Evolutionary conservation across 2,329 filamentous ascomycete species (phyloP).

Genomic region (Rhinocladiella similis): DNA sequence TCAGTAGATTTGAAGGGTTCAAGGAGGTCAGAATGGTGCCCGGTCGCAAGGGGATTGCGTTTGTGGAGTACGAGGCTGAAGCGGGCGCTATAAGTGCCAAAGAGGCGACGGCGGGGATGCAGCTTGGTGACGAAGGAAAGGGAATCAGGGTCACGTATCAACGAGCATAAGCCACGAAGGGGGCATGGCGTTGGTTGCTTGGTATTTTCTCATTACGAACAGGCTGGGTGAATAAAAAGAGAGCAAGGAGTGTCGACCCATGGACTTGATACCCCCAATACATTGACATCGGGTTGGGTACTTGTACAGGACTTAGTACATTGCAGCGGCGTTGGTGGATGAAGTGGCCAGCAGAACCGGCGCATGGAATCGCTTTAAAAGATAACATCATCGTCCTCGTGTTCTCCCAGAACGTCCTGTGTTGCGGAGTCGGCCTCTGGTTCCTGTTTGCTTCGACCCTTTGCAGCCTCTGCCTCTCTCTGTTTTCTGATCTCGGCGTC

Average conservation of each 20-base stretch:
- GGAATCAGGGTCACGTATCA: slow-evolving; percentile 96
- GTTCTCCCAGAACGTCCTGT: slow-evolving; percentile 69
- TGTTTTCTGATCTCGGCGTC: slow-evolving; percentile 66
- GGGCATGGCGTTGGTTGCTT: not conserved
- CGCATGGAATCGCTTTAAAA: slow-evolving; percentile 54
- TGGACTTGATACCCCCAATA: slow-evolving; percentile 19
- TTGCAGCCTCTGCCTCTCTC: slow-evolving; percentile 40
- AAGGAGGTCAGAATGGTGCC: slow-evolving; percentile 89
- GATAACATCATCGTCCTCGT: slow-evolving; percentile 82
- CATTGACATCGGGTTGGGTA: slow-evolving; percentile 12
- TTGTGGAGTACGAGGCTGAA: slow-evolving; percentile 94
- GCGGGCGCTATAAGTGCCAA: slow-evolving; percentile 88
- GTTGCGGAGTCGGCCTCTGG: slow-evolving; percentile 38
- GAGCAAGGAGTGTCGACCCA: too few relatives aligned
- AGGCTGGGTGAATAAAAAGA: too few relatives aligned
- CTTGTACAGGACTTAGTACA: not conserved
- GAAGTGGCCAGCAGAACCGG: slow-evolving; percentile 7
- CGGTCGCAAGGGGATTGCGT: slow-evolving; percentile 82
- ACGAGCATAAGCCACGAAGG: slow-evolving; percentile 62
- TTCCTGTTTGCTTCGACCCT: slow-evolving; percentile 23
- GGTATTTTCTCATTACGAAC: not conserved
- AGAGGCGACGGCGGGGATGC: slow-evolving; percentile 86
- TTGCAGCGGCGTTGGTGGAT: slow-evolving; percentile 5
- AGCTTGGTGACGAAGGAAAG: slow-evolving; percentile 71
- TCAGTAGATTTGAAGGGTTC: slow-evolving; percentile 89